Conservation (phyloP, 148 eudicot genomes). For the Fagopyrum esculentum region DNA sequence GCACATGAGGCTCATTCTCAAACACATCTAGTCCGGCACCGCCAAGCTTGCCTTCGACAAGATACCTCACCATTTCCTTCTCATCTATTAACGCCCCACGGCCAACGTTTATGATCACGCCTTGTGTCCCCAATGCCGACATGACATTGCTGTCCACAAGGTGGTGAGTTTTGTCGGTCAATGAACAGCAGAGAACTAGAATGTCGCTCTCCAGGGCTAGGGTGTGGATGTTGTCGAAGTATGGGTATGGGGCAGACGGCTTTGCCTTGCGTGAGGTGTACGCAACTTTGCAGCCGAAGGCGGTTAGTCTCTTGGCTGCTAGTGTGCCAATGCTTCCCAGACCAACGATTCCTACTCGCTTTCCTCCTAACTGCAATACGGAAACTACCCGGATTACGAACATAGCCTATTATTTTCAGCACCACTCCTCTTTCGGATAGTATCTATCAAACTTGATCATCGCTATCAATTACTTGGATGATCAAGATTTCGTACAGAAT, state of each 20-base stretch:
- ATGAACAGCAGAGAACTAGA: conserved; percentile 56
- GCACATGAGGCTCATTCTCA: conserved; percentile 65
- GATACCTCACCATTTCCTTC: conserved; percentile 41
- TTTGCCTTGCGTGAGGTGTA: conserved; percentile 63
- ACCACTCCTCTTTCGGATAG: too few relatives aligned
- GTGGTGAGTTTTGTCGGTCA: conserved; percentile 56
- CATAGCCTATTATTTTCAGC: too few relatives aligned
- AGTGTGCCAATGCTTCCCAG: conserved; percentile 67
- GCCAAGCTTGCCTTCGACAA: conserved; percentile 48
- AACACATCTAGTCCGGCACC: conserved; percentile 87
- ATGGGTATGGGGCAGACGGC: conserved; percentile 35
- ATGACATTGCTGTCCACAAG: conserved; percentile 54
- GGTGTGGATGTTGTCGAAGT: conserved; percentile 30
- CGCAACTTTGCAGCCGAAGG: conserved; percentile 65
- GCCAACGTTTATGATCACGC: conserved; percentile 65
- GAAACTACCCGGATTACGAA: too few relatives aligned
- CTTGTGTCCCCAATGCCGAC: conserved; percentile 55
- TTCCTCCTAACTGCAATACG: conserved; percentile 51
- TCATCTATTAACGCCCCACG: conserved; percentile 71
- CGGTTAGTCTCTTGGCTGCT: conserved; percentile 45
- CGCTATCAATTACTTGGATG: too few relatives aligned
- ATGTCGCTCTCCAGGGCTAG: conserved; percentile 46
- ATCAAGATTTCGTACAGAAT: too few relatives aligned
- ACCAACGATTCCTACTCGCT: conserved; percentile 69
- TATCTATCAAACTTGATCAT: too few relatives aligned